Conservation (phyloP, 2,329 filamentous ascomycete genomes). For the Cadophora sp. region DNA sequence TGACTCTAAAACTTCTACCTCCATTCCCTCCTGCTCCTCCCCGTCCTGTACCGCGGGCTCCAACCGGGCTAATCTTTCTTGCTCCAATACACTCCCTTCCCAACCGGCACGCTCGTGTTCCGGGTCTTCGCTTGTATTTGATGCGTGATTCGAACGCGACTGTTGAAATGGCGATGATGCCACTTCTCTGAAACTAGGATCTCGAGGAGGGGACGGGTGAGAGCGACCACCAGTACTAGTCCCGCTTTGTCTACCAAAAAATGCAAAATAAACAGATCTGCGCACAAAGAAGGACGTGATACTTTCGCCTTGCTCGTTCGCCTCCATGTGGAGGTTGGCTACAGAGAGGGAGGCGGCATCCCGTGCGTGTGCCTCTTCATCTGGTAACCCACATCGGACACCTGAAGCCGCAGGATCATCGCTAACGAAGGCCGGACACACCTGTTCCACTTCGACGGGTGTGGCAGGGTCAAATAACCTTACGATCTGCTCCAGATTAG, state of each 20-base stretch:
- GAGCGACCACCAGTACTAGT: not conserved
- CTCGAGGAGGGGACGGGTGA: not conserved
- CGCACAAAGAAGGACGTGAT: not conserved
- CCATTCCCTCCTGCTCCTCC: not conserved
- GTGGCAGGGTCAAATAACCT: not conserved
- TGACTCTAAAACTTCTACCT: not conserved
- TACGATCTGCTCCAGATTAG: not conserved
- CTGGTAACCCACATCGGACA: not conserved
- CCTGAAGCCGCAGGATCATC: not conserved
- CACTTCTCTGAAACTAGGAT: not conserved
- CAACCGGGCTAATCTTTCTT: conserved; percentile 1
- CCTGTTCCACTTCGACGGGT: not conserved
- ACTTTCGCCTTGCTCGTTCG: not conserved
- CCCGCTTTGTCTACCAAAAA: not conserved
- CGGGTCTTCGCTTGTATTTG: not conserved
- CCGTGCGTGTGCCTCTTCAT: not conserved
- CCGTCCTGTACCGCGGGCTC: not conserved
- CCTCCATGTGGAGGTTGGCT: not conserved
- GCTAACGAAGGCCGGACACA: not conserved
- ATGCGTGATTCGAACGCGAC: not conserved
- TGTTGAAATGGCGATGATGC: not conserved
- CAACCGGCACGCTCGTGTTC: not conserved
- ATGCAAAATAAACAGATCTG: not conserved
- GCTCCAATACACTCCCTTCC: not conserved
- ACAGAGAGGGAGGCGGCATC: not conserved